phyloP scores from a whole-genome alignment of 1,284 basidiomycete species.

The Ceratobasidium sp. region DNA sequence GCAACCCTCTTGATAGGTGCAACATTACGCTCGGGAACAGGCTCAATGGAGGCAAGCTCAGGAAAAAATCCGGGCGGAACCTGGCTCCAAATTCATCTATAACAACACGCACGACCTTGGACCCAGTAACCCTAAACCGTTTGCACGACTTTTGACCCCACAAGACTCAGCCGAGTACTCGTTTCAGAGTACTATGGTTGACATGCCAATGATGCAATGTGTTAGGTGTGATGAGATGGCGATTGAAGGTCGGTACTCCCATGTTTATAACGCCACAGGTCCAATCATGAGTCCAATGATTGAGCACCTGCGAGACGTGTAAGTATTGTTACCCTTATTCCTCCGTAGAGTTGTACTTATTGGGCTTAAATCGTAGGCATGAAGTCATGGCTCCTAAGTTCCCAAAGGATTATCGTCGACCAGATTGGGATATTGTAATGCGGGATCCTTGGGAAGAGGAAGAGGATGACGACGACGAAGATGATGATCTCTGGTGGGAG shows the following conservation, averaged over 20 bases:
- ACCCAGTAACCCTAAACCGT: not conserved
- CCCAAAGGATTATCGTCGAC: not conserved
- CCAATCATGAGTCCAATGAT: not conserved
- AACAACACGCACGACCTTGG: no score
- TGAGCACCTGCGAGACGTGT: constrained; percentile 21
- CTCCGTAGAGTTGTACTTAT: not conserved
- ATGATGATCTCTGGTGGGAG: not conserved
- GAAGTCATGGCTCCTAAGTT: not conserved
- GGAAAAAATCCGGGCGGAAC: no score
- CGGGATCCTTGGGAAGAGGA: not conserved
- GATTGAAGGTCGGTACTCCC: not conserved
- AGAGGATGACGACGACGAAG: not conserved
- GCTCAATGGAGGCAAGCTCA: no score
- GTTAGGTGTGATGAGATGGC: no score
- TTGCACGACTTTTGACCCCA: constrained; percentile 1
- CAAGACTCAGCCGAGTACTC: not conserved
- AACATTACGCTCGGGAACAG: not conserved
- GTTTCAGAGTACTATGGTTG: not conserved
- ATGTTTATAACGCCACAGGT: not conserved
- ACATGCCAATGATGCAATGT: no score
- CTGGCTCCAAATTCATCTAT: no score
- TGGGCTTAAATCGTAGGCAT: not conserved
- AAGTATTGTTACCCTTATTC: not conserved
- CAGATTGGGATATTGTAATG: not conserved
- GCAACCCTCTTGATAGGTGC: not conserved